Base-by-base conservation (phyloP, 257 asterid genomes). In the Solanum sejunctum region DNA sequence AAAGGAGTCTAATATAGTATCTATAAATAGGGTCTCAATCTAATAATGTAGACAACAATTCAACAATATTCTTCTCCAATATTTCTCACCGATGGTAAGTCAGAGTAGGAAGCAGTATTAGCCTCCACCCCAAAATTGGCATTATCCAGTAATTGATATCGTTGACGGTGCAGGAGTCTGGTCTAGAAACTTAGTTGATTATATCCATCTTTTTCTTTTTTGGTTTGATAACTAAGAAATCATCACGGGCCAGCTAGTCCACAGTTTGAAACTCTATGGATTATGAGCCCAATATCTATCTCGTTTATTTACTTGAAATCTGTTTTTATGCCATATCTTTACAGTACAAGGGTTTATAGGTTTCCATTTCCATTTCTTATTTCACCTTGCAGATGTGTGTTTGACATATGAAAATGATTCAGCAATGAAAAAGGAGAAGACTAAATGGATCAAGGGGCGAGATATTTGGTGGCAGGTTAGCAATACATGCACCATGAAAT, bases 391-490 rank as follows among this genome's bases (percentile, higher is more conserved):
- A 96, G 99, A 93, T 90, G 91, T 90, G 77, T 96, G 99, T 86
- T 90, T 96, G 93, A 95, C 98, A 58, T 93, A 88, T 85, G 95
- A 84, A 89, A 96, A 96, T 87, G 90, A 82, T 82, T 86, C 91
- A 81, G 98, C 98, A 88, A 82, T 95, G 97, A 92, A 87, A 88
- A 96, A 89, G 91, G 95, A 90, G 87, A 86, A 83, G 89, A 95
- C 98, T 10, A 93, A 90, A 84, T 96, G 99, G 99, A 92, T 88
- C 83, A 88, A 90, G 85, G 97, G 95, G 89, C 89, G 98, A 93
- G 99, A 96, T 87, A 87, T 83, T 45, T 96, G 99, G 98, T 96
- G 98, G 99, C 98, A 96, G 99, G 99, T 95, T 85, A 32, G 58
- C 63, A 64, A 64, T 41, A 80, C 49, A 18, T 51, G 47, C 66